These are phyloP conservation scores for Cyamopsis tetragonoloba DNA, from an alignment of 306 rosid species.

Conservation along the genomic window DNA sequence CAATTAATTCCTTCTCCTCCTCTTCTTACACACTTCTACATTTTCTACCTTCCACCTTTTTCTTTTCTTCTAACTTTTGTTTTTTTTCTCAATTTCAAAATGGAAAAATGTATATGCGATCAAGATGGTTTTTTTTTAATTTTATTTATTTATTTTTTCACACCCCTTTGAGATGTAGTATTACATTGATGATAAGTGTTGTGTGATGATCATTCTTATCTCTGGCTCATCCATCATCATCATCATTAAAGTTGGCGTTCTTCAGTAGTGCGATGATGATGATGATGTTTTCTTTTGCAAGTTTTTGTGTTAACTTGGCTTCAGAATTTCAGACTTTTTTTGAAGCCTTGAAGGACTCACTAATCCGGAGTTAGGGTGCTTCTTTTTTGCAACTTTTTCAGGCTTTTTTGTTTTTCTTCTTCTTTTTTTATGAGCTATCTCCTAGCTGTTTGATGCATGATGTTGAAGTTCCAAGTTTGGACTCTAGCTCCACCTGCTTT, in stretches of 20 bases:
- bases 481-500: conserved; percentile 31
- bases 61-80: neutral
- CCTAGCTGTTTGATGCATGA: conserved; percentile 46
- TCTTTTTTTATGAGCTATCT: conserved; percentile 18
- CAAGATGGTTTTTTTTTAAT: too few relatives aligned
- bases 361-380: conserved; percentile 44
- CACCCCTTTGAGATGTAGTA: neutral
- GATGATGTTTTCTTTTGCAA: conserved; percentile 25
- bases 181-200: neutral
- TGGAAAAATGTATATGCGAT: conserved; percentile 4
- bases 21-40: neutral
- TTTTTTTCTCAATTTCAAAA: neutral
- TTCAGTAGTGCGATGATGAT: conserved; percentile 22
- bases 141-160: conserved; percentile 6
- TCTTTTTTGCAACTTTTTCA: conserved; percentile 52
- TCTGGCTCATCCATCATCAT: neutral
- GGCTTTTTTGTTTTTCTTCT: too few relatives aligned
- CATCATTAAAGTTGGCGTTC: conserved; percentile 37
- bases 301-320: conserved; percentile 33
- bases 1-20: too few relatives aligned
- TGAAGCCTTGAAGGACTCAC: conserved; percentile 30
- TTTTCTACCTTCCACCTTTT: neutral
- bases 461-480: conserved; percentile 60
- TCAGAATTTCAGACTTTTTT: conserved; percentile 45
- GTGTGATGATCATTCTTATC: neutral